Evolutionary conservation across 176 grass and related monocot species (phyloP), one percentile per base, ranked within the genome.

Genomic region (Oryza punctata): DNA sequence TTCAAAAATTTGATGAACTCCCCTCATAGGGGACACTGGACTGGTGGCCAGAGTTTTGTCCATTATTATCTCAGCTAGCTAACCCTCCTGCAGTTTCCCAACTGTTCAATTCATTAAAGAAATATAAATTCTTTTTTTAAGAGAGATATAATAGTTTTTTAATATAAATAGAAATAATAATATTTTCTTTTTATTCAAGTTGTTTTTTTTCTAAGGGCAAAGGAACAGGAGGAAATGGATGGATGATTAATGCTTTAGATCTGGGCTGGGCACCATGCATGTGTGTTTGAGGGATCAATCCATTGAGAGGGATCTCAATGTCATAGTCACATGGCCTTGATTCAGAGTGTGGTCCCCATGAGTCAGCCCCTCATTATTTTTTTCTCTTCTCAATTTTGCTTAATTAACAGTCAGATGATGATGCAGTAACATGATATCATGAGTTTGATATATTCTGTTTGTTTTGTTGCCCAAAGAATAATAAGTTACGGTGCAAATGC

Each of bases 191-290:
- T 44, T 24, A 24, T 1, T n/a, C n/a, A 24, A 61, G 21, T 74
- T 52, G 1, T 52, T 46, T 16, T 73, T 73, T 28, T 12, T 10
- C 44, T 29, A 27, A 0, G 47, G 4, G 47, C 25, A 32, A 47
- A 43, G 10, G 7, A 21, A 41, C 6, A 3, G 3, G 10, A 54
- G 11, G 12, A 29, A 12, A 46, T 28, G 8, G 24, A 32, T 70
- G 66, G 40, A 32, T 70, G 66, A 40, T 70, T 70, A 70, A 81
- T 69, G 67, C 33, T 63, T 78, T 66, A 47, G 84, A 80, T 80
- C 69, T 57, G 43, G 44, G n/a, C 57, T 24, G 21, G 41, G 27
- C 4, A 14, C 67, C 52, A 26, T 83, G 70, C 64, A 18, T 52
- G 41, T 64, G 75, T 64, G 83, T 40, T 40, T 47, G 23, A 32